Base-by-base conservation (phyloP, 2,329 filamentous ascomycete genomes). In the Clonostachys sp. region DNA sequence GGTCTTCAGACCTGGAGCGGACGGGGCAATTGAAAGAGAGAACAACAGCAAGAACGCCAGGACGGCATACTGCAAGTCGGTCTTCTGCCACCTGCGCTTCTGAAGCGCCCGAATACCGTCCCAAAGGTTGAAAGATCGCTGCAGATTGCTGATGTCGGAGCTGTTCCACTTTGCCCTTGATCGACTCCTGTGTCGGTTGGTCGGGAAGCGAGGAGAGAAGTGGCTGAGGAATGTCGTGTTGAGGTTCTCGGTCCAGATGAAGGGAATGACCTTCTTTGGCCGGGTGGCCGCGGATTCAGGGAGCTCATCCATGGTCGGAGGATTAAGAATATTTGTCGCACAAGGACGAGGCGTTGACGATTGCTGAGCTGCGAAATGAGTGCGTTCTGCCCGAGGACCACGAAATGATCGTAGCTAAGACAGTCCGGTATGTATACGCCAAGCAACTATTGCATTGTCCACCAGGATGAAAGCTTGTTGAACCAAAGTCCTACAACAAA, bases 11-110 rank as follows among this genome's bases (percentile, higher is more conserved):
- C 92, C 66, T 0, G 90, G 87, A 2, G 90, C 90, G 1, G 90
- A 79, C 53, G 91, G 87, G 51, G 92, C 89, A 53, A 96, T 83
- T 58, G 79, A 87, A 51, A 96, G 77, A 46, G 86, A 90, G 71
- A 96, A 96, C 56, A 95, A 81, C 56, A 83, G 83, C 44, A 95
- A 67, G 46, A 86, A 78, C 50, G 84, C 80, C 30, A 95, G 70
- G 48, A 92, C 73, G 45, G 89, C 66, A 66, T 96, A 95, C 70
- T 96, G 91, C 39, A 87, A 78, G 66, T 97, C 92, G 63, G 91
- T 87, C 45, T 85, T 73, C 45, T 80, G 86, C 89, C 89, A 96
- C 53, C 82, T 82, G 63, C 94, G 89, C 50, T 80, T 80, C 57
- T 86, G 85, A 53, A 96, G 74, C 36, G 86, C 81, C 51, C 82